Percentiles rank a stretch among this genome's conserved stretches.
Evolutionary conservation across 78 protist species (phyloP).

Genomic region (Dictyostelium capitatum): DNA sequence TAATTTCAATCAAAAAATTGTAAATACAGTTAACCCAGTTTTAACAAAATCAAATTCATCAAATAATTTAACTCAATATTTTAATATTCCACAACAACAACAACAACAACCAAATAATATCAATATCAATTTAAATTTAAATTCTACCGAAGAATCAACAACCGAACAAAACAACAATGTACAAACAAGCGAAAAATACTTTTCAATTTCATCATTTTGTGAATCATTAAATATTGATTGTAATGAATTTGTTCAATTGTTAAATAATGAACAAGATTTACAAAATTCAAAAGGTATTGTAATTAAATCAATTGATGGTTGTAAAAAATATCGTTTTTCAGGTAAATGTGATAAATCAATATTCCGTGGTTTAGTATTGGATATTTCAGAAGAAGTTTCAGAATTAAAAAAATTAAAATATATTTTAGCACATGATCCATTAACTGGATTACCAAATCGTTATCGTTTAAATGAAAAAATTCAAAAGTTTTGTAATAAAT

Average conservation of each 20-base stretch:
- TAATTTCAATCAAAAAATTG: constrained; percentile 6
- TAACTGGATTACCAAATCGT: constrained; percentile 70
- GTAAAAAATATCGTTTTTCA: constrained; percentile 37
- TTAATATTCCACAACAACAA: background rate
- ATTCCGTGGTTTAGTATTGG: constrained; percentile 42
- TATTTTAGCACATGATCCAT: constrained; percentile 40
- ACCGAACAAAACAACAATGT: background rate
- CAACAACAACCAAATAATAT: background rate
- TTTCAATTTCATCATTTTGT: constrained; percentile 36
- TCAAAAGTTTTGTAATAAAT: constrained; percentile 57
- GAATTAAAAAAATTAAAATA: constrained; percentile 54
- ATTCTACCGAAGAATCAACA: constrained; percentile 26
- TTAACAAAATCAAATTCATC: background rate
- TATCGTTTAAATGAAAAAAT: constrained; percentile 48
- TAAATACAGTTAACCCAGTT: constrained; percentile 39
- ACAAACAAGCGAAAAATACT: background rate
- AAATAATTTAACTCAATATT: background rate
- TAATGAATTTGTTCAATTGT: background rate
- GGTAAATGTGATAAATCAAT: constrained; percentile 34
- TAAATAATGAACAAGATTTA: background rate
- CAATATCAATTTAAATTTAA: background rate
- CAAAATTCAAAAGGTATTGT: constrained; percentile 24
- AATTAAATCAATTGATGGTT: constrained; percentile 5
- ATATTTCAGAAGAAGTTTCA: constrained; percentile 33
- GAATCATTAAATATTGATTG: constrained; percentile 22